These are phyloP conservation scores for Calonectria crousiana DNA, from an alignment of 2,329 filamentous ascomycete species.

Conservation along the genomic window DNA sequence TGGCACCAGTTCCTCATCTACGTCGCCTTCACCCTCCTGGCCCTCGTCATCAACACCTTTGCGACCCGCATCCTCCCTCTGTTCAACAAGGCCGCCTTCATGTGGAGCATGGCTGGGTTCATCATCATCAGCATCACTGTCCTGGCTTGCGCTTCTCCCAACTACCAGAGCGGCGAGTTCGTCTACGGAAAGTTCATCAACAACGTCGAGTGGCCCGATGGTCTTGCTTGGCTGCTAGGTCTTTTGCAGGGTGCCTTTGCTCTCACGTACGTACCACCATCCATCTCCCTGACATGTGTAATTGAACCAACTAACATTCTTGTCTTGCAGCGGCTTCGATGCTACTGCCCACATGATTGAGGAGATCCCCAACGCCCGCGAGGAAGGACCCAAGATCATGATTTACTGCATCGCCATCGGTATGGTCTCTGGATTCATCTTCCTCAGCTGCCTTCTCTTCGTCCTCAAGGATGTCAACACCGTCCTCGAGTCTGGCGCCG, in stretches of 20 bases:
- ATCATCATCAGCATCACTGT: conserved; percentile 77
- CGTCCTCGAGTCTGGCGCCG: conserved; percentile 67
- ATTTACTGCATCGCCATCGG: conserved; percentile 74
- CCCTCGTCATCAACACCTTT: conserved; percentile 75
- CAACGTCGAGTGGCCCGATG: conserved; percentile 76
- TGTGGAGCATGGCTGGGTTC: conserved; percentile 79
- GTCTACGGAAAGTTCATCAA: conserved; percentile 79
- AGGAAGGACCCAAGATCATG: conserved; percentile 75
- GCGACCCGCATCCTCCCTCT: conserved; percentile 67
- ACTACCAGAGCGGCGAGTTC: conserved; percentile 73
- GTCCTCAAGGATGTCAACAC: conserved; percentile 69
- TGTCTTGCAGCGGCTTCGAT: conserved; percentile 13
- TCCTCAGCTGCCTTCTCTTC: conserved; percentile 73
- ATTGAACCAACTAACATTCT: background rate
- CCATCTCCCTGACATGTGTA: background rate
- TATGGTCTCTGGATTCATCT: conserved; percentile 70
- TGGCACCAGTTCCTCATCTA: conserved; percentile 85
- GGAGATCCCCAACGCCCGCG: conserved; percentile 69
- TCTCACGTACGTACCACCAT: conserved; percentile 50
- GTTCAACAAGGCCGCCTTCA: conserved; percentile 76
- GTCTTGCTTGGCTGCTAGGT: conserved; percentile 69
- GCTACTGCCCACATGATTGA: conserved; percentile 65
- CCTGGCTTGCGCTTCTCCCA: conserved; percentile 73
- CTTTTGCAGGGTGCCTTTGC: conserved; percentile 65
- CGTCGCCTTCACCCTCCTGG: conserved; percentile 70